Base-by-base conservation (phyloP, 1,139 yeast species). In the Protomyces lactucae-debilis region DNA sequence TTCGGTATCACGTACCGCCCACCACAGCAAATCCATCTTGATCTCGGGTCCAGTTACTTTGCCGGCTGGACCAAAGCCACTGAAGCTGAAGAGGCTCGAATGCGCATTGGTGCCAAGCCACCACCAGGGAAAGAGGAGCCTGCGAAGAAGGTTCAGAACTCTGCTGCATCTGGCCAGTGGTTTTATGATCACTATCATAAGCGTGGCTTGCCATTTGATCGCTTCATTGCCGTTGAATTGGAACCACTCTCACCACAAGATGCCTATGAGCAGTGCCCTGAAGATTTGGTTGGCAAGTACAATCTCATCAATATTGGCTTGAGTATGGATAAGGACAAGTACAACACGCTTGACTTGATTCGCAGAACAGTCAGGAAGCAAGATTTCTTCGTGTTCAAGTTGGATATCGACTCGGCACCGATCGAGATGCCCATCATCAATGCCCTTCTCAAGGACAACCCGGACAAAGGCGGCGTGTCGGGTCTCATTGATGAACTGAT, bases 351-450 rank as follows among this genome's bases (percentile, higher is more conserved):
- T 4, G 57, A 52, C 23, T n/a, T 59, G 52, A 59, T 59, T 25
- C 53, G 36, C n/a, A 56, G 63, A 9, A 40, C 39, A 12, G 63
- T 59, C 28, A 16, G 35, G n/a, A 55, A 51, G 8, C 39, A 52
- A 28, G 63, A 59, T 21, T 59, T 59, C 23, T 59, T 59, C 57
- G 63, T 59, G 23, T 52, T 59, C 36, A 59, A 59, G 32, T 40
- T 59, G 40, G 63, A 59, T 51, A 59, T 59, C 35, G 63, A 59
- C 36, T 40, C 52, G 14, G 63, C 63, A 14, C 63, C 63, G n/a
- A 52, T 59, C 40, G 63, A 59, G 40, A 52, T 59, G 63, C 63
- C 63, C 23, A 43, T 59, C 56, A 52, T 59, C 8, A 28, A 52
- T 8, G 45, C 23, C 9, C 43, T 59, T 9, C 45, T 59, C 35